Evolutionary conservation across 2,329 filamentous ascomycete genomes (phyloP).

Genomic region (Graphiopsis chlorocephala): DNA sequence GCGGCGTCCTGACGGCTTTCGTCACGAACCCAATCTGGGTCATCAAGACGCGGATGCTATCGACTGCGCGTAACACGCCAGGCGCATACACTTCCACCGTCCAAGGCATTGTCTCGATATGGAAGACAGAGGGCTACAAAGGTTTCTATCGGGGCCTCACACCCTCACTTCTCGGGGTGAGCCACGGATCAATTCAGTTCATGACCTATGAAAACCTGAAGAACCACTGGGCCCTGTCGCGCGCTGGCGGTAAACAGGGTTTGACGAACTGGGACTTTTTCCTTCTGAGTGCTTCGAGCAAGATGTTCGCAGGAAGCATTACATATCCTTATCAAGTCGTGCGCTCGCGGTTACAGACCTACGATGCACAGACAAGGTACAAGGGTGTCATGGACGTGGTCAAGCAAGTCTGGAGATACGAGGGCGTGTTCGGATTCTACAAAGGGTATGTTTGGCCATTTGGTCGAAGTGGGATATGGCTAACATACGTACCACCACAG

Average conservation of each 20-base stretch:
- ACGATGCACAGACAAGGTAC: slow-evolving; percentile 74
- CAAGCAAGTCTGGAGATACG: slow-evolving; percentile 70
- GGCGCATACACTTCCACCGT: slow-evolving; percentile 81
- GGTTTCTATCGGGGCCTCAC: slow-evolving; percentile 88
- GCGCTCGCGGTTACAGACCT: slow-evolving; percentile 82
- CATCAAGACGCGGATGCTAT: slow-evolving; percentile 94
- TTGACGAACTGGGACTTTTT: slow-evolving; percentile 75
- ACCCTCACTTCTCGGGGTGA: slow-evolving; percentile 80
- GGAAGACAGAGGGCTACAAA: slow-evolving; percentile 65
- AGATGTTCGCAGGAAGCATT: slow-evolving; percentile 81
- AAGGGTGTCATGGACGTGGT: slow-evolving; percentile 70
- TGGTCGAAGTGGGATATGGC: neutral
- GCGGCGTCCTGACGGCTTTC: slow-evolving; percentile 72
- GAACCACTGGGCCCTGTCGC: slow-evolving; percentile 52
- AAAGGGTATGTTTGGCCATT: slow-evolving; percentile 56
- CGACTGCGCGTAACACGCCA: slow-evolving; percentile 68
- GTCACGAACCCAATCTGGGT: slow-evolving; percentile 98
- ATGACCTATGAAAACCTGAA: slow-evolving; percentile 83
- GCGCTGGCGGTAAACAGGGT: slow-evolving; percentile 36
- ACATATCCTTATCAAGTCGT: slow-evolving; percentile 97
- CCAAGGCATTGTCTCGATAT: slow-evolving; percentile 66
- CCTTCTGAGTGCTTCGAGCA: slow-evolving; percentile 74
- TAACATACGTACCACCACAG: slow-evolving; percentile 22
- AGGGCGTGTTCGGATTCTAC: slow-evolving; percentile 83
- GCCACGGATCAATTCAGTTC: slow-evolving; percentile 92